Evolutionary conservation across 169 alveolate species (phyloP), one percentile per base, ranked within the genome.

Genomic region (Cryptosporidium ubiquitum): DNA sequence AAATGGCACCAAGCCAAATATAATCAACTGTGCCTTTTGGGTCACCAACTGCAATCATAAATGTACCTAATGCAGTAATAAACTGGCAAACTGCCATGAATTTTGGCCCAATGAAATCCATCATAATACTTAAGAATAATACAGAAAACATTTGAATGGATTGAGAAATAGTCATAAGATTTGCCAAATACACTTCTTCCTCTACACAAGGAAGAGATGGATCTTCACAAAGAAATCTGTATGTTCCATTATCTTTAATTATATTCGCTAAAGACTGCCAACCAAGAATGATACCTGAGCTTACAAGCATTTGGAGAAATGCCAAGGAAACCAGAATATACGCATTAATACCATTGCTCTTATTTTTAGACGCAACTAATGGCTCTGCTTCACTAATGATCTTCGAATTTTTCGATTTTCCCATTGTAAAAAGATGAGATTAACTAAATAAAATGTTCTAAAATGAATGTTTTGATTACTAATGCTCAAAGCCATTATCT

Each of bases 271-370:
- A 47, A 10, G 89, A 79, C 23, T 58, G 89, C 89, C 89, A 79
- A 26, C 89, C 89, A n/a, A 79, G 61, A 26, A 79, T 79, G 20
- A 79, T 79, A 14, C 89, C 89, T 10, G 89, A 79, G 18, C 89
- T 79, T 7, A 79, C 58, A 60, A 79, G 44, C 75, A 79, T 79
- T 61, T 79, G 89, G 39, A 39, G 26, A 58, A 35, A 79, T 58
- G 89, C 58, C 4, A 79, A 18, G 23, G 40, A 26, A 23, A 58
- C 49, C 35, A 79, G 35, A 33, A 79, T 44, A 40, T 60, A 60
- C 18, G 79, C 23, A 20, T 40, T 39, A 20, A 35, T 37, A 37
- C 39, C 39, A 29, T 33, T 61, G 5, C 66, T 64, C 10, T 60
- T 66, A 5, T 58, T 40, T 26, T 61, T 40, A 10, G 14, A 29